phyloP scores from a whole-genome alignment of 2,329 filamentous ascomycete species.

The Arthrobotrys entomopaga region DNA sequence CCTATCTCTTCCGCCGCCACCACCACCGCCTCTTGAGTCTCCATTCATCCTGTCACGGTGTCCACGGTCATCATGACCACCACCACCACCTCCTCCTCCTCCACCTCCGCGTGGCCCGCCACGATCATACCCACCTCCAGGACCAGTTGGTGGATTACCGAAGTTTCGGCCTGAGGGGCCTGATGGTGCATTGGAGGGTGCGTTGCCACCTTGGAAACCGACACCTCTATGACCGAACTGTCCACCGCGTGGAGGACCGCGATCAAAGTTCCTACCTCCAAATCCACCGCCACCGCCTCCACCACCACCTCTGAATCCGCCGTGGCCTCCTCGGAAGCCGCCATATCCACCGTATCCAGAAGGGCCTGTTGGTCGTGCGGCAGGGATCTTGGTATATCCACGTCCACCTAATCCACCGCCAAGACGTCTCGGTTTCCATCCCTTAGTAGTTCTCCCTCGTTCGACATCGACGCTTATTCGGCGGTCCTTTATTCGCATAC shows the following conservation, averaged over 20 bases:
- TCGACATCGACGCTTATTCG: slow-evolving; percentile 95
- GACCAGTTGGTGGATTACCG: slow-evolving; percentile 64
- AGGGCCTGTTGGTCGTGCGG: slow-evolving; percentile 75
- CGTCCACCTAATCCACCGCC: slow-evolving; percentile 92
- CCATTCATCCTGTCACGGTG: slow-evolving; percentile 53
- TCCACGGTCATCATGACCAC: slow-evolving; percentile 50
- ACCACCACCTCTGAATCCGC: slow-evolving; percentile 64
- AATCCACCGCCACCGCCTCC: slow-evolving; percentile 60
- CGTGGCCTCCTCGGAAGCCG: slow-evolving; percentile 67
- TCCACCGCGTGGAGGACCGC: slow-evolving; percentile 61
- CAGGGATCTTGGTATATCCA: slow-evolving; percentile 85
- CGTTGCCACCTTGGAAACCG: slow-evolving; percentile 69
- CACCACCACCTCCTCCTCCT: neutral
- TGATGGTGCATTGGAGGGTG: slow-evolving; percentile 71
- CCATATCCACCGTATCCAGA: slow-evolving; percentile 71
- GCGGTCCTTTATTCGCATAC: slow-evolving; percentile 90
- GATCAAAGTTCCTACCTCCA: slow-evolving; percentile 61
- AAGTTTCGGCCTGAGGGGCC: slow-evolving; percentile 69
- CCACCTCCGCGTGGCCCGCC: slow-evolving; percentile 26
- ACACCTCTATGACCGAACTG: slow-evolving; percentile 63
- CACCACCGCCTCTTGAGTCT: slow-evolving; percentile 55
- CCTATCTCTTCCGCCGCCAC: slow-evolving; percentile 55
- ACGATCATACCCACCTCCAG: slow-evolving; percentile 58
- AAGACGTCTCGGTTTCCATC: slow-evolving; percentile 90
- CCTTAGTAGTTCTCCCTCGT: slow-evolving; percentile 89